A percentile compares a stretch with the other conserved stretches of the same genome.
phyloP scores from a whole-genome alignment of 208 protist genomes.

The Acanthamoeba sp. region DNA sequence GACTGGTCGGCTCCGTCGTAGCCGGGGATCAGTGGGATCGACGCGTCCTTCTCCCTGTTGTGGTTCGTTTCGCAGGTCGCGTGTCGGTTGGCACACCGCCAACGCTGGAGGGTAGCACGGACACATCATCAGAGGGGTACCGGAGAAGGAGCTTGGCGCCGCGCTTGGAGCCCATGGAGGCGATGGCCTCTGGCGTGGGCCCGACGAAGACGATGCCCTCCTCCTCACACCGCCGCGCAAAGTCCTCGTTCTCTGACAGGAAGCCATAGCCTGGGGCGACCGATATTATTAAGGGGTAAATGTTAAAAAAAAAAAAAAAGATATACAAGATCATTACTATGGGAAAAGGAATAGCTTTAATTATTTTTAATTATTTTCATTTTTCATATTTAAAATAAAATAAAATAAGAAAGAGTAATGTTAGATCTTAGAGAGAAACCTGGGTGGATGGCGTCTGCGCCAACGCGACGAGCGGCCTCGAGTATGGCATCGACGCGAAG shows the following conservation, averaged over 20 bases:
- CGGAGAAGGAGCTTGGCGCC: conserved; percentile 72
- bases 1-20: conserved; percentile 93
- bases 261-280: conserved; percentile 99
- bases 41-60: conserved; percentile 79
- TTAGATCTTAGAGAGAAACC: too few species aligned
- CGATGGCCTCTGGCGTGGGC: conserved; percentile 93
- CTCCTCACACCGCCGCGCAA: conserved; percentile 91
- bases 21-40: conserved; percentile 93
- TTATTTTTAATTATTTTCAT: too few species aligned
- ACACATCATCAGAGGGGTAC: conserved; percentile 7
- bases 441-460: conserved; percentile 80
- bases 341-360: too few species aligned
- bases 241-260: conserved; percentile 96
- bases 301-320: conserved; percentile 45
- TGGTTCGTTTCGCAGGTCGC: too few species aligned
- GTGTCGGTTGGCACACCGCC: too few species aligned
- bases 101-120: too few species aligned
- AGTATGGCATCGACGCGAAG: conserved; percentile 94
- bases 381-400: too few species aligned
- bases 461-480: conserved; percentile 92
- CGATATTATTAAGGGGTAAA: conserved; percentile 78
- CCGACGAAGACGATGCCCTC: conserved; percentile 95
- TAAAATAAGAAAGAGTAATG: too few species aligned
- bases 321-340: too few species aligned
- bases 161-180: conserved; percentile 95